Evolutionary conservation across 2,329 filamentous ascomycete species (phyloP), one percentile per base, ranked within the genome.

Genomic region (Penicillium sp.): DNA sequence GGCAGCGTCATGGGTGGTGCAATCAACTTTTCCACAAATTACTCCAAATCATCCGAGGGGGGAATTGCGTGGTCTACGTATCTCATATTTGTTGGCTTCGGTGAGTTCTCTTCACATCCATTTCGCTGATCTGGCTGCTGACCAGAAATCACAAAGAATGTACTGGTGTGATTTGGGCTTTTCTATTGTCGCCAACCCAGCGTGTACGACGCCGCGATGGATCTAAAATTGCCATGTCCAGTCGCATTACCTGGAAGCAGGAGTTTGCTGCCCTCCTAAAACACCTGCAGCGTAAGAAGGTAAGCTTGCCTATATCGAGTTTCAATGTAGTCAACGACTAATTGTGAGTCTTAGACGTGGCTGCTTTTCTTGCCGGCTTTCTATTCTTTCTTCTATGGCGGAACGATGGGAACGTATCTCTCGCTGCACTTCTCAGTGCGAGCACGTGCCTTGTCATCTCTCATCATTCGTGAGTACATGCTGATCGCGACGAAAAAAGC

Each of bases 401-500:
- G 42, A 16, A 44, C 42, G 11, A 44, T 44, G 42, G 42, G 42
- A 6, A 44, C 42, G 5, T 44, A 44, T n/a, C 42, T 44, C 14
- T 44, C 42, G 13, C 42, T 44, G 11, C 42, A 44, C 42, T 44
- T 44, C n/a, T 44, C 42, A 44, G 42, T 44, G 42, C 42, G 42
- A 32, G 27, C 42, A 2, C 42, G 42, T 8, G 42, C 42, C 22
- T 44, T 44, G 27, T 44, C 42, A 5, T 44, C 42, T 32, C 14
- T 44, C n/a, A 44, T 44, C 11, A 44, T 16, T 8, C 42, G 42
- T 44, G 7, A 44, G 42, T 44, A 32, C 14, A 14, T 32, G 31
- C 22, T 6, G 9, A 7, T n/a, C 42, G 31, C 2, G 18, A 32
- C 16, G n/a, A 14, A 9, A 32, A 44, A 32, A 32, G 13, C 5